phyloP scores from a whole-genome alignment of 345 rosid species.

The Eucalyptus tenuipes region DNA sequence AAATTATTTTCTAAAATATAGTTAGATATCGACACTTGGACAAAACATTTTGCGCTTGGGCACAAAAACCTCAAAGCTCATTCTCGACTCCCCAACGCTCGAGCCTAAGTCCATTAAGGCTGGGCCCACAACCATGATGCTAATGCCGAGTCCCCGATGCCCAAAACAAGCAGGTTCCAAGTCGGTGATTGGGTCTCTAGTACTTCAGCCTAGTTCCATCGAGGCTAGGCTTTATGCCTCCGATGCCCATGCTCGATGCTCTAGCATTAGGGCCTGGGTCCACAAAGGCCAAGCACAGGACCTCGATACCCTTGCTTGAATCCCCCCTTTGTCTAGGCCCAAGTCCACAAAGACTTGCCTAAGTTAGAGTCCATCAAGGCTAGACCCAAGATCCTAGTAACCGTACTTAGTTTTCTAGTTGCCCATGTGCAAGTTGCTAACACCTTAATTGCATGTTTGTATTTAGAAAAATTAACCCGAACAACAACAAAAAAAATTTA shows the following conservation, averaged over 20 bases:
- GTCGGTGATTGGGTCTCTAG: neutral
- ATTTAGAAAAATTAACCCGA: neutral
- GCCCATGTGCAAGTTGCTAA: no score
- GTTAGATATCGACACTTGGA: no score
- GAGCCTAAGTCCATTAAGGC: no score
- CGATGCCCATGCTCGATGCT: neutral
- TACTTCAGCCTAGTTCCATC: neutral
- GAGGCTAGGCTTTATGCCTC: neutral
- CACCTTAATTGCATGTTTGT: rapidly evolving
- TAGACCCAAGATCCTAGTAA: neutral
- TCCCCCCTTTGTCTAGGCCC: neutral
- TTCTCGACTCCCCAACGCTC: no score
- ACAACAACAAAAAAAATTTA: neutral
- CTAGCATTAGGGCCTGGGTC: rapidly evolving
- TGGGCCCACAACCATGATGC: no score
- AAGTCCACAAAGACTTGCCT: neutral
- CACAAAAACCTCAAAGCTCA: no score
- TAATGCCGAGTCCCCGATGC: no score
- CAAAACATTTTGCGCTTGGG: no score
- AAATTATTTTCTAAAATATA: no score
- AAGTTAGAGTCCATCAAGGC: neutral
- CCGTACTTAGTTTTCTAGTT: no score
- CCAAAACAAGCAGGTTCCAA: no score
- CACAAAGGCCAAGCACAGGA: neutral
- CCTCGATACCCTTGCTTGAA: no score